Conservation (phyloP, 495 filamentous ascomycete genomes). For the Rhizodiscina lignyota region DNA sequence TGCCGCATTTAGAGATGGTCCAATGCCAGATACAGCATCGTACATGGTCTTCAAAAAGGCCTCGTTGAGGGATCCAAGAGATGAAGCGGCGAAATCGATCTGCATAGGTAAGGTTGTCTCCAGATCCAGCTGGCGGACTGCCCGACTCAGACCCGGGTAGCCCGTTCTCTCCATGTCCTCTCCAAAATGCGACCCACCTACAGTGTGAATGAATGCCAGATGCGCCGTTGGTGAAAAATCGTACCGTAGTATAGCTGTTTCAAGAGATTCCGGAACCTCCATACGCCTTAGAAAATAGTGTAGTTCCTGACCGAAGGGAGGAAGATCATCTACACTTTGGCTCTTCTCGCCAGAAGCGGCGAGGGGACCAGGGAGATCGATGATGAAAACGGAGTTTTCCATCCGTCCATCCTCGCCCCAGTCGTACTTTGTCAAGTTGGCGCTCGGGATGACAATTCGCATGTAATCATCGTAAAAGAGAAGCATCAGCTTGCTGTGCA, state of each 20-base stretch:
- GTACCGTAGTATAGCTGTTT: slow-evolving; percentile 45
- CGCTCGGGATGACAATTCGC: slow-evolving; percentile 62
- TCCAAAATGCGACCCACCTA: slow-evolving; percentile 33
- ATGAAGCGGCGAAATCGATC: slow-evolving; percentile 43
- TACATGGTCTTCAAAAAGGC: slow-evolving; percentile 57
- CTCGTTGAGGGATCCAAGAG: slow-evolving; percentile 56
- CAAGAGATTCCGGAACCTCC: slow-evolving; percentile 42
- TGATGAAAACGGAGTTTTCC: slow-evolving; percentile 75
- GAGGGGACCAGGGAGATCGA: slow-evolving; percentile 54
- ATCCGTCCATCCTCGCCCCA: slow-evolving; percentile 65
- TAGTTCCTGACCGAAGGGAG: slow-evolving; percentile 53
- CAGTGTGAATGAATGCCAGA: slow-evolving; percentile 68
- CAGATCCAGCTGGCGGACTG: slow-evolving; percentile 40
- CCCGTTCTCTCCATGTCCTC: slow-evolving; percentile 45
- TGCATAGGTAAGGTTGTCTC: slow-evolving; percentile 2
- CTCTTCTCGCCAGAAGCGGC: slow-evolving; percentile 11
- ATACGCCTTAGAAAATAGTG: slow-evolving; percentile 52
- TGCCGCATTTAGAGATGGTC: slow-evolving; percentile 9
- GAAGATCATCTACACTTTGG: slow-evolving; percentile 22
- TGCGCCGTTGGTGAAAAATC: slow-evolving; percentile 54
- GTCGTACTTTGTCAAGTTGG: slow-evolving; percentile 64
- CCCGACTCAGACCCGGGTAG: slow-evolving; percentile 48
- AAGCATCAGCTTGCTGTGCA: slow-evolving; percentile 85
- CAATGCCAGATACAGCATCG: slow-evolving; percentile 48
- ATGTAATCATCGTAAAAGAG: slow-evolving; percentile 54